A percentile compares a stretch with the other conserved stretches of the same genome.
These are phyloP conservation scores for Aeschynomene evenia DNA, from an alignment of 306 rosid genomes.

Conservation along the genomic window DNA sequence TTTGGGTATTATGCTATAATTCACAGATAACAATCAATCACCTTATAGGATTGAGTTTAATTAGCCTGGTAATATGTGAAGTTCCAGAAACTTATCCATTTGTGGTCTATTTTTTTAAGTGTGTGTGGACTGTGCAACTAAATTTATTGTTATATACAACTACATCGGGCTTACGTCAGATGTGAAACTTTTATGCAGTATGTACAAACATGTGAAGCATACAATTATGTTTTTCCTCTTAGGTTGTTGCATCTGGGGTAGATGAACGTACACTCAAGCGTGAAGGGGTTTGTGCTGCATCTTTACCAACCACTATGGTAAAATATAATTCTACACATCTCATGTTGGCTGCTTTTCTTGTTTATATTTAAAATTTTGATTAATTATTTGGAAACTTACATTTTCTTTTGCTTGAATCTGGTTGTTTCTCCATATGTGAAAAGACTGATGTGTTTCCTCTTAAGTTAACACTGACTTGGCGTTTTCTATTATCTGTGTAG, in stretches of 20 bases:
- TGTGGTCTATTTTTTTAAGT: not conserved
- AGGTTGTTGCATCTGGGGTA: constrained; percentile 96
- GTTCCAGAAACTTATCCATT: not conserved
- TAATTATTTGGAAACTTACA: constrained; percentile 6
- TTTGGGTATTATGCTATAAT: not conserved
- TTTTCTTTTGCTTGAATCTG: constrained; percentile 5
- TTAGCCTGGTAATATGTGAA: not conserved
- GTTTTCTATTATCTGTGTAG: constrained; percentile 4
- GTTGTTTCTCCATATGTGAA: not conserved
- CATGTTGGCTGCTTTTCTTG: constrained; percentile 12
- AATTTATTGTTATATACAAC: constrained; percentile 12
- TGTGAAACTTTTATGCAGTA: not conserved
- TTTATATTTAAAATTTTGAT: constrained; percentile 7
- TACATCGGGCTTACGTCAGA: not conserved
- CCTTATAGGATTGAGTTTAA: not conserved
- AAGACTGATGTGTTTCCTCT: constrained; percentile 3
- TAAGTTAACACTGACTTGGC: not conserved
- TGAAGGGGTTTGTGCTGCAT: constrained; percentile 99
- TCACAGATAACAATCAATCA: not conserved
- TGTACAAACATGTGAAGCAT: constrained; percentile 29
- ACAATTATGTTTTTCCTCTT: constrained; percentile 28
- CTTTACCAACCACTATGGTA: constrained; percentile 98
- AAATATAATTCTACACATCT: not conserved
- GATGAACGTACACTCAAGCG: constrained; percentile 98
- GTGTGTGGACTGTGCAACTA: not conserved